A percentile compares a stretch with the other conserved stretches of the same genome.
These are phyloP conservation scores for Letharia lupina DNA, from an alignment of 495 filamentous ascomycete genomes.

Conservation along the genomic window DNA sequence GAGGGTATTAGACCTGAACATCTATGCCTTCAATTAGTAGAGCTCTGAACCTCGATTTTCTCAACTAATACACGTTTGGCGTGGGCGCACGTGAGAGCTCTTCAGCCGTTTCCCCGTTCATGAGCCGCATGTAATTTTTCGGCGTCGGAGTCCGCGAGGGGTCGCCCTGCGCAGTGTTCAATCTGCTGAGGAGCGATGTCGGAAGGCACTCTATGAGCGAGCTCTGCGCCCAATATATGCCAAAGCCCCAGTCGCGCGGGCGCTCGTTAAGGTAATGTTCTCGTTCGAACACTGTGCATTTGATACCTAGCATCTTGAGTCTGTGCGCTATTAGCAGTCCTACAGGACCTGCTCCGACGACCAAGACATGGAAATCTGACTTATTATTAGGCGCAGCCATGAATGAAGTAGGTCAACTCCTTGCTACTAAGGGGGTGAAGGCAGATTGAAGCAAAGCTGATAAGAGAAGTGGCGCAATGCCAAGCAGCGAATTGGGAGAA, in stretches of 20 bases:
- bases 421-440: not conserved
- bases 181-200: conserved; percentile 27
- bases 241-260: conserved; percentile 50
- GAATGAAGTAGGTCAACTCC: not conserved
- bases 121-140: conserved; percentile 33
- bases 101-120: conserved; percentile 44
- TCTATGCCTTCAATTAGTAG: conserved; percentile 32
- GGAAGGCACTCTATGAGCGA: conserved; percentile 36
- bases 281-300: conserved; percentile 43
- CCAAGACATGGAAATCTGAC: conserved; percentile 10
- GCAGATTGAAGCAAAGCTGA: not conserved
- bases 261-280: conserved; percentile 32
- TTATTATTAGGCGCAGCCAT: not conserved
- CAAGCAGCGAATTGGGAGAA: too few species aligned
- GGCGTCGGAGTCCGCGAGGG: conserved; percentile 29
- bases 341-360: conserved; percentile 27
- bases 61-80: conserved; percentile 38
- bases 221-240: conserved; percentile 45
- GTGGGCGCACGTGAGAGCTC: conserved; percentile 31
- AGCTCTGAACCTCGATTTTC: not conserved
- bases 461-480: not conserved
- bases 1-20: conserved; percentile 27
- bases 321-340: conserved; percentile 40
- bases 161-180: conserved; percentile 37
- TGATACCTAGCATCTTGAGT: conserved; percentile 42